phyloP scores from a whole-genome alignment of 139 green algal species.

The Closterium sp. region DNA sequence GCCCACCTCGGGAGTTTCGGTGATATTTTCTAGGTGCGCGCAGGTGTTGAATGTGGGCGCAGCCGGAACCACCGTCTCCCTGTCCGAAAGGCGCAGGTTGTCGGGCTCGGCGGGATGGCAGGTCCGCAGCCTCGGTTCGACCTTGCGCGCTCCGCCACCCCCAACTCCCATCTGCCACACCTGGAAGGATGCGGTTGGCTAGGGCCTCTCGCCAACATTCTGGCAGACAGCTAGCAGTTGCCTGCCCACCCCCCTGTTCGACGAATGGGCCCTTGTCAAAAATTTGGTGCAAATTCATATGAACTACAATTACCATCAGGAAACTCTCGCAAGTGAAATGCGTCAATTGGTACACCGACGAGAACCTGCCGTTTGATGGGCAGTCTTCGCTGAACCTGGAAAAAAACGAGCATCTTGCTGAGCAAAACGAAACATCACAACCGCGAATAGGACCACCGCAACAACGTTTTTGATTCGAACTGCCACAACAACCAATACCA shows the following conservation, averaged over 20 bases:
- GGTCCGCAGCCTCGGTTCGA: too few relatives aligned
- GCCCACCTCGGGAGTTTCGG: not conserved
- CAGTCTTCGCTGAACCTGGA: not conserved
- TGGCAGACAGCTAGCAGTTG: not conserved
- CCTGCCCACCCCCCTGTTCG: too few relatives aligned
- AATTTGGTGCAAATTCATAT: too few relatives aligned
- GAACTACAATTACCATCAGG: too few relatives aligned
- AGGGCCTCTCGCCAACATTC: not conserved
- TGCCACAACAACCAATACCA: not conserved
- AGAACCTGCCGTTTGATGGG: too few relatives aligned
- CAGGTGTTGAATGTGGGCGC: not conserved
- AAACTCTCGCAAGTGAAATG: too few relatives aligned
- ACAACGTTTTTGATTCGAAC: not conserved
- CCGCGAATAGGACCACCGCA: too few relatives aligned
- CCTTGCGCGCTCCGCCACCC: not conserved
- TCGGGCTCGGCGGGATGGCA: not conserved
- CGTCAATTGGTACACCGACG: too few relatives aligned
- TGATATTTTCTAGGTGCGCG: not conserved
- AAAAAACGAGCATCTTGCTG: not conserved
- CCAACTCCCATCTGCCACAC: not conserved
- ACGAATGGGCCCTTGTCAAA: too few relatives aligned
- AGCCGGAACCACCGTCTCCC: not conserved
- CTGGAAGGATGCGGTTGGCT: not conserved
- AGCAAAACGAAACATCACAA: too few relatives aligned
- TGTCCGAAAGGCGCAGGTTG: not conserved